These are phyloP conservation scores for Wickerhamiella dianesei DNA, from an alignment of 805 yeast genomes.

Conservation along the genomic window DNA sequence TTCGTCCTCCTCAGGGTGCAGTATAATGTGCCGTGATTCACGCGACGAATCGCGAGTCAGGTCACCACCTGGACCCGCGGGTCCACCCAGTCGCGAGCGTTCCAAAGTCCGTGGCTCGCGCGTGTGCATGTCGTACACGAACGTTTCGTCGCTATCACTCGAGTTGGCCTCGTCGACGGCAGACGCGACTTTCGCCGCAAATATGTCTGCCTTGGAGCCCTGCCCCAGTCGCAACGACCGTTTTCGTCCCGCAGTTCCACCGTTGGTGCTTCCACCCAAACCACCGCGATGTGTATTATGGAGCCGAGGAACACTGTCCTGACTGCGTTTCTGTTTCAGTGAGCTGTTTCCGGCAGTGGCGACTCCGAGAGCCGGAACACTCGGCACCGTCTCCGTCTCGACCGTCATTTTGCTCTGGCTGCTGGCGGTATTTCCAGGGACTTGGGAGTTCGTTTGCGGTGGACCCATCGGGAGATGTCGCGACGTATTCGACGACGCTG, in stretches of 20 bases:
- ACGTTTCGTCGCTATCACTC: slow-evolving; percentile 85
- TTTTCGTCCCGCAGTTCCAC: slow-evolving; percentile 29
- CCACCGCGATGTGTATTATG: not conserved
- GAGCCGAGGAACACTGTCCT: slow-evolving; percentile 19
- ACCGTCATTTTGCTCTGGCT: slow-evolving; percentile 27
- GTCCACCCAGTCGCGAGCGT: slow-evolving; percentile 6
- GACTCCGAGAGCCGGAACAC: slow-evolving; percentile 30
- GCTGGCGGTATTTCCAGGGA: slow-evolving; percentile 19
- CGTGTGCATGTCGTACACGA: slow-evolving; percentile 66
- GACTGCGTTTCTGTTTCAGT: slow-evolving; percentile 20
- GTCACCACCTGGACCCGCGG: not conserved
- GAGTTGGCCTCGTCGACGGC: slow-evolving; percentile 77
- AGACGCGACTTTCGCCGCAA: slow-evolving; percentile 87
- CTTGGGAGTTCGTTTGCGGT: not conserved
- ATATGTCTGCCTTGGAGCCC: slow-evolving; percentile 75
- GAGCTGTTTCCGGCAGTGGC: slow-evolving; percentile 10
- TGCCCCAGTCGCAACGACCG: slow-evolving; percentile 22
- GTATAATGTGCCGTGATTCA: not conserved
- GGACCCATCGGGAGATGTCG: not conserved
- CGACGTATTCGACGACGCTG: slow-evolving; percentile 7
- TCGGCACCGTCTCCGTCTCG: slow-evolving; percentile 50
- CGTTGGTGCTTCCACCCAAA: slow-evolving; percentile 2
- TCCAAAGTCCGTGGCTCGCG: slow-evolving; percentile 3
- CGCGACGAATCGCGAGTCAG: not conserved
- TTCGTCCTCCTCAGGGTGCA: not conserved